phyloP scores from a whole-genome alignment of 495 filamentous ascomycete genomes.

The Hyaloscypha variabilis region DNA sequence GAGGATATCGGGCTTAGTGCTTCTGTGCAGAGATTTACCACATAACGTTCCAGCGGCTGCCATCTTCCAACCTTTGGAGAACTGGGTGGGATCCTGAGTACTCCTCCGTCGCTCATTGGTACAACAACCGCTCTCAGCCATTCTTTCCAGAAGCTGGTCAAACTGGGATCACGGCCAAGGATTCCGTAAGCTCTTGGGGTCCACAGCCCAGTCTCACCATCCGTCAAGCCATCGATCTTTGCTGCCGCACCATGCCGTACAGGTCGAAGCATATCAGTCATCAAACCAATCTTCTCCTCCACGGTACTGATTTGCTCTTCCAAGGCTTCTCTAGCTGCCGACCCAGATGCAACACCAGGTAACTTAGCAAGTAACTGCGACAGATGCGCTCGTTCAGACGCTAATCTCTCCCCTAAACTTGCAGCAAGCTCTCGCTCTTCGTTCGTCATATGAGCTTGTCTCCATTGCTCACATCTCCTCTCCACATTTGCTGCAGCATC shows the following conservation, averaged over 20 bases:
- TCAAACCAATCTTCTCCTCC: slow-evolving; percentile 94
- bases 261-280: slow-evolving; percentile 93
- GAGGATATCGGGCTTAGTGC: slow-evolving; percentile 89
- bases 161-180: slow-evolving; percentile 78
- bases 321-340: slow-evolving; percentile 75
- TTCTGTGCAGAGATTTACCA: slow-evolving; percentile 96
- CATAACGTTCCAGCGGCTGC: slow-evolving; percentile 96
- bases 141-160: slow-evolving; percentile 97
- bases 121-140: slow-evolving; percentile 92
- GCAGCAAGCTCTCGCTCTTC: slow-evolving; percentile 94
- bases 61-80: slow-evolving; percentile 93
- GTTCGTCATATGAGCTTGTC: slow-evolving; percentile 91
- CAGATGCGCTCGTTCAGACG: slow-evolving; percentile 85
- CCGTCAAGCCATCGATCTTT: slow-evolving; percentile 95
- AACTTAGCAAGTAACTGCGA: slow-evolving; percentile 84
- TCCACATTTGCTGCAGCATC: slow-evolving; percentile 86
- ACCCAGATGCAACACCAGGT: slow-evolving; percentile 77
- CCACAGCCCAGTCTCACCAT: slow-evolving; percentile 96
- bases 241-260: slow-evolving; percentile 92
- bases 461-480: slow-evolving; percentile 90
- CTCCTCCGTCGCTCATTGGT: slow-evolving; percentile 87
- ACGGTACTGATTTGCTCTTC: slow-evolving; percentile 95
- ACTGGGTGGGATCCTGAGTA: slow-evolving; percentile 81
- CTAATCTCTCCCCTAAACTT: slow-evolving; percentile 88
- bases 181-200: slow-evolving; percentile 93